These are phyloP conservation scores for Apiospora pterosperma DNA, from an alignment of 2,329 filamentous ascomycete species.

Conservation along the genomic window DNA sequence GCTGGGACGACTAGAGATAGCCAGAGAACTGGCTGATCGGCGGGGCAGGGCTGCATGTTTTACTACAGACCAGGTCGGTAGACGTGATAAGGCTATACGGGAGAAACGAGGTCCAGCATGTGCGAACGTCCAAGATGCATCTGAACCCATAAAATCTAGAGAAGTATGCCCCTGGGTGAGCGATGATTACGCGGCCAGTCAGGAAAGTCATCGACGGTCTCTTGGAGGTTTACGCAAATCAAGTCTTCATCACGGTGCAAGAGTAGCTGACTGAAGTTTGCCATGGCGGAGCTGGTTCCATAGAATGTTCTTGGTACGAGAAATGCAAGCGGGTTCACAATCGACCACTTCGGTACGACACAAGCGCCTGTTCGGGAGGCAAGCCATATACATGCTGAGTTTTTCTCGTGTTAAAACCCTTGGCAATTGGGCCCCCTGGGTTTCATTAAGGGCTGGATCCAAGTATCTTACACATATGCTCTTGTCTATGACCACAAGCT, in stretches of 20 bases:
- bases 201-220: no score
- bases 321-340: not conserved
- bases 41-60: not conserved
- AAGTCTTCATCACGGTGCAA: no score
- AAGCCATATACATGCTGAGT: not conserved
- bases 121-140: no score
- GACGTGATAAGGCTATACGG: not conserved
- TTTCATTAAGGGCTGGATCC: not conserved
- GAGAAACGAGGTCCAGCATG: no score
- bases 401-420: not conserved
- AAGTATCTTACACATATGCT: slow-evolving; percentile 19
- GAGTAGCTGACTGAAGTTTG: no score
- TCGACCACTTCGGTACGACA: not conserved
- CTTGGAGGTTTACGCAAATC: no score
- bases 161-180: no score
- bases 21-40: not conserved
- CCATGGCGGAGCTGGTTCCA: not conserved
- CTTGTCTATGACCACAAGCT: slow-evolving; percentile 17
- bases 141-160: no score
- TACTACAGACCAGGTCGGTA: not conserved
- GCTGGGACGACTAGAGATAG: not conserved
- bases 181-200: no score
- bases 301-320: not conserved
- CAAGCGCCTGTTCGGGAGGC: not conserved
- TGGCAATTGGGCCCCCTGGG: not conserved